phyloP scores from a whole-genome alignment of 176 grass and related monocot genomes.

The Cymbopogon citratus region DNA sequence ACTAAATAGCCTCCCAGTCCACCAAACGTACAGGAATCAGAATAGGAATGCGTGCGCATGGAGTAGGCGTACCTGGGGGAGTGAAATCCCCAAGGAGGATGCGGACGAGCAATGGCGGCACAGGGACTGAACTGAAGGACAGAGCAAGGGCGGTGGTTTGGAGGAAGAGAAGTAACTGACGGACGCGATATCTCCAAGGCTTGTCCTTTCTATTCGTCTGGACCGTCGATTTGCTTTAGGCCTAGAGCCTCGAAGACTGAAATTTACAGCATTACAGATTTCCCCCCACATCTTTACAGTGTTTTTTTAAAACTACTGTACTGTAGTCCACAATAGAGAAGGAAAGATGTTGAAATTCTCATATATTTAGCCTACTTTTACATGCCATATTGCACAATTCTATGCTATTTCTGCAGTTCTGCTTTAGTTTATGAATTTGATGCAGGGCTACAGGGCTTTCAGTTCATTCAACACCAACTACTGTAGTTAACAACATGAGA shows the following conservation, averaged over 20 bases:
- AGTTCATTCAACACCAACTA: background rate
- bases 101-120: background rate
- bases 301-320: background rate
- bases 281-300: background rate
- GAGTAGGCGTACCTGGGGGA: slow-evolving; percentile 1
- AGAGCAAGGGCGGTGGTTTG: background rate
- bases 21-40: background rate
- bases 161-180: background rate
- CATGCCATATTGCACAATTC: no score
- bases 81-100: background rate
- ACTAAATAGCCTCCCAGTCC: background rate
- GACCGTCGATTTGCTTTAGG: background rate
- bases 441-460: background rate
- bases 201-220: background rate
- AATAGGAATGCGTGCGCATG: background rate
- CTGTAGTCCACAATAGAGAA: background rate
- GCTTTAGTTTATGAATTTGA: background rate
- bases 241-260: background rate
- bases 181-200: background rate
- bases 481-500: background rate
- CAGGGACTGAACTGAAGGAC: background rate
- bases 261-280: background rate
- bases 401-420: no score
- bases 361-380: background rate
- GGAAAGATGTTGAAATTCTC: background rate